Conservation (phyloP, 2,329 filamentous ascomycete species). For the Dactylellina sp. region DNA sequence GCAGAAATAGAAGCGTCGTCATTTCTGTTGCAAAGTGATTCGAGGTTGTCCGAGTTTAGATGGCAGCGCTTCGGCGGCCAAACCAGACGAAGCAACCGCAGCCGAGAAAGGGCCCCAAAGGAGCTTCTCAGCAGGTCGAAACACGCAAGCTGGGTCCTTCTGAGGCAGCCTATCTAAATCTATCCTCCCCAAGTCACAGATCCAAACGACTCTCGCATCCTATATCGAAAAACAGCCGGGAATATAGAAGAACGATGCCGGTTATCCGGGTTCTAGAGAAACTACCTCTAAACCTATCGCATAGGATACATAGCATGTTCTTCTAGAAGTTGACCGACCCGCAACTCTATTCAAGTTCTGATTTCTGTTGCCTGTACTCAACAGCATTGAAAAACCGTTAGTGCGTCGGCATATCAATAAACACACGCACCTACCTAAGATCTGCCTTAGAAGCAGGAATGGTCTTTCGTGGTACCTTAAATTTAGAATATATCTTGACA, state of each 20-base stretch:
- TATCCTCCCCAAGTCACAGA: too few species aligned
- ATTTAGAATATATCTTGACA: too few species aligned
- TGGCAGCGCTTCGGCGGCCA: slow-evolving; percentile 33
- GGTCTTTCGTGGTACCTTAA: too few species aligned
- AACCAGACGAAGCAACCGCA: slow-evolving; percentile 24
- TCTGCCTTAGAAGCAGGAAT: too few species aligned
- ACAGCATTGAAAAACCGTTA: too few species aligned
- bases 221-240: background rate
- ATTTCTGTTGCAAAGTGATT: slow-evolving; percentile 22
- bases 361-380: too few species aligned
- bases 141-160: slow-evolving; percentile 26
- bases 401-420: too few species aligned
- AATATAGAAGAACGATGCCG: slow-evolving; percentile 23
- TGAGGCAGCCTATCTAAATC: slow-evolving; percentile 14
- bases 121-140: slow-evolving; percentile 28
- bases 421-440: too few species aligned
- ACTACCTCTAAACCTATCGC: background rate
- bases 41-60: slow-evolving; percentile 22
- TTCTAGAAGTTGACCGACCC: too few species aligned
- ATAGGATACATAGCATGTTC: too few species aligned
- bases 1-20: slow-evolving; percentile 25
- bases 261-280: slow-evolving; percentile 29
- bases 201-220: background rate
- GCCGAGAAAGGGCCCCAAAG: slow-evolving; percentile 15
- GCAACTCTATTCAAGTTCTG: too few species aligned